These are phyloP conservation scores for Dysphania ambrosioides DNA, from an alignment of 148 eudicot species.

Conservation along the genomic window DNA sequence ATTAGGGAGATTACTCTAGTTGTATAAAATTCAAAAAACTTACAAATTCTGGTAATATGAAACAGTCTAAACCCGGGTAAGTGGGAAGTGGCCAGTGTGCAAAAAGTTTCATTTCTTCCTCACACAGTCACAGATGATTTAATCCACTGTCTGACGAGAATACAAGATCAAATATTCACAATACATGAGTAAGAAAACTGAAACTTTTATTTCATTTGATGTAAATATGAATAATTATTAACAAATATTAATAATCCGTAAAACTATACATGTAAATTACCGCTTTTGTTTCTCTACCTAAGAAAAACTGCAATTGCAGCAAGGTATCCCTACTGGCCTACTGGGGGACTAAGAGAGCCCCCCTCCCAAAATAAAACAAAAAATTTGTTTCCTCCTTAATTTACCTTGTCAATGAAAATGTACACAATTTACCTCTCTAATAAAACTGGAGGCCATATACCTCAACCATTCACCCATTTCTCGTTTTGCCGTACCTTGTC, in stretches of 20 bases:
- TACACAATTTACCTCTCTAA: constrained; percentile 20
- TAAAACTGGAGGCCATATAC: constrained; percentile 20
- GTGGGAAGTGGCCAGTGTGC: no score
- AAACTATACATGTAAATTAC: constrained; percentile 8
- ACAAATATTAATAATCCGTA: neutral
- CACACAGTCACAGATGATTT: no score
- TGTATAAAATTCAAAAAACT: no score
- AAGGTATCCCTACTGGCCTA: constrained; percentile 2
- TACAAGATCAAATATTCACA: no score
- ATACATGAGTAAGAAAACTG: neutral
- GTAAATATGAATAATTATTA: constrained; percentile 8
- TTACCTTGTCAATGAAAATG: constrained; percentile 13
- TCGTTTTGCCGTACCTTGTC: neutral
- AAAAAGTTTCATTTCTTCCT: no score
- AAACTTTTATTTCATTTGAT: constrained; percentile 17
- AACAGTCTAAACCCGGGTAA: no score
- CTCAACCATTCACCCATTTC: neutral
- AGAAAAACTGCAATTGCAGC: constrained; percentile 4
- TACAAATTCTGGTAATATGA: no score
- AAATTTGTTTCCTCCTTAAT: neutral
- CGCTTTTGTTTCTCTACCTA: neutral
- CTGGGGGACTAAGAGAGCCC: neutral
- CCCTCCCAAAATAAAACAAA: neutral
- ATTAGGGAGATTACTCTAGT: no score
- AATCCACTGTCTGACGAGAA: no score